Evolutionary conservation across 768 basidiomycete genomes (phyloP), one percentile per base, ranked within the genome.

Genomic region (Lactifluus echinatus): DNA sequence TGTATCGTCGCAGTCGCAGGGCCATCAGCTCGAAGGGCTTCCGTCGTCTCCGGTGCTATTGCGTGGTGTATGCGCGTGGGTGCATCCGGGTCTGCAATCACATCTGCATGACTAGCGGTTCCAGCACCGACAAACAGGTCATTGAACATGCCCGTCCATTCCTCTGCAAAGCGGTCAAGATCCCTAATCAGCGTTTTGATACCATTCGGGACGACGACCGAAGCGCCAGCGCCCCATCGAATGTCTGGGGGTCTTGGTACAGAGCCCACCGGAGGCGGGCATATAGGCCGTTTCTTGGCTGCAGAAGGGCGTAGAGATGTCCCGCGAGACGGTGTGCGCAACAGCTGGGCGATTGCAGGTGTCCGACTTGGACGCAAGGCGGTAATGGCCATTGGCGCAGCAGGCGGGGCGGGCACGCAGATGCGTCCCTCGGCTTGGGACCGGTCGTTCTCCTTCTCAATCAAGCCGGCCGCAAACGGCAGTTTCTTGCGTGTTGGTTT

Each of bases 71-170:
- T 48, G 52, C 33, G 47, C 40, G 34, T 37, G 4, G 31, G n/a
- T 2, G 15, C 11, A 10, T 36, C 31, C 23, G 34, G 23, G 11
- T 44, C 29, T 6, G 53, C 4, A 28, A 23, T 8, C 39, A 12
- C 23, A 26, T 24, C 33, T 26, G 23, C 57, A 24, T 19, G 40
- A 24, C 26, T 8, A 10, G 26, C 17, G 8, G 36, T 14, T 10
- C 33, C 15, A 34, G 21, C n/a, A 11, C 23, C 2, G 2, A 15
- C 24, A 23, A 42, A 50, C 24, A 59, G 14, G 5, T 58, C 50
- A 19, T 61, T 51, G 14, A 58, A 61, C 56, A 61, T 58, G 12
- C 24, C 44, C 23, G 50, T 36, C 59, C 59, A 61, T 12, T 59
- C 60, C 33, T 42, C 44, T 21, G 56, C 51, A 8, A 61, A 59